Percentiles rank a stretch among this genome's conserved stretches.
phyloP scores from a whole-genome alignment of 192 early-diverging fungal genomes.

The Coemansia sp. region DNA sequence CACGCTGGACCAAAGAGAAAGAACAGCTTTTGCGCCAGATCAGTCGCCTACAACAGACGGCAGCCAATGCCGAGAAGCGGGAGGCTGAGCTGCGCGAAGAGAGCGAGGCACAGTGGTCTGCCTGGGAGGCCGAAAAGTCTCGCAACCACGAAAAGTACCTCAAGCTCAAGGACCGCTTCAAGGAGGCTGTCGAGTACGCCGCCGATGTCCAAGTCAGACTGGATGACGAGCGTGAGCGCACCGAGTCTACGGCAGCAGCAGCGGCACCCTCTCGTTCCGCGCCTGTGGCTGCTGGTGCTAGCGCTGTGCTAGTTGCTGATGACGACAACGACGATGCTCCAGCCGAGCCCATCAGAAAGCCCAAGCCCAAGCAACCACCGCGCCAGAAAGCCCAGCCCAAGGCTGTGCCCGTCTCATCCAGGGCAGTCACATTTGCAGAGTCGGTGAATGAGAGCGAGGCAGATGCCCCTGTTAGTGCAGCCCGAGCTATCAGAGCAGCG shows the following conservation, averaged over 20 bases:
- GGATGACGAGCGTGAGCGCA: constrained; percentile 18
- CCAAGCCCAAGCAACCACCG: constrained; percentile 11
- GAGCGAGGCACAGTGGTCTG: constrained; percentile 37
- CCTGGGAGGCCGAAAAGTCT: constrained; percentile 46
- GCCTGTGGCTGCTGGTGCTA: background rate
- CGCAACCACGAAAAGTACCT: constrained; percentile 42
- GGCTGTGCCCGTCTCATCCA: background rate
- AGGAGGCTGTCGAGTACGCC: constrained; percentile 37
- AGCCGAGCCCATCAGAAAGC: background rate
- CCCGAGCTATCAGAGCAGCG: background rate
- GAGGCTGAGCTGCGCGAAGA: constrained; percentile 50
- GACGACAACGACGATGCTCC: background rate
- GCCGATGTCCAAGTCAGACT: constrained; percentile 30
- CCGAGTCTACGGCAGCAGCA: background rate
- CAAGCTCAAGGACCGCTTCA: constrained; percentile 30
- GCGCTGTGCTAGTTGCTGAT: background rate
- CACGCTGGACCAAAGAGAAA: constrained; percentile 39
- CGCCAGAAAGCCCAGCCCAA: constrained; percentile 18
- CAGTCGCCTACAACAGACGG: constrained; percentile 28
- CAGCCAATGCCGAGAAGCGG: constrained; percentile 30
- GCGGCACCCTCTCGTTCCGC: background rate
- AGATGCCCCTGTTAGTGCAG: background rate
- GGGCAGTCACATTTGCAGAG: background rate
- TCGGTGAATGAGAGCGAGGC: background rate
- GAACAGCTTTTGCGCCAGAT: constrained; percentile 43